Evolutionary conservation across 2,329 filamentous ascomycete species (phyloP).

Genomic region (Diaporthe amygdali): DNA sequence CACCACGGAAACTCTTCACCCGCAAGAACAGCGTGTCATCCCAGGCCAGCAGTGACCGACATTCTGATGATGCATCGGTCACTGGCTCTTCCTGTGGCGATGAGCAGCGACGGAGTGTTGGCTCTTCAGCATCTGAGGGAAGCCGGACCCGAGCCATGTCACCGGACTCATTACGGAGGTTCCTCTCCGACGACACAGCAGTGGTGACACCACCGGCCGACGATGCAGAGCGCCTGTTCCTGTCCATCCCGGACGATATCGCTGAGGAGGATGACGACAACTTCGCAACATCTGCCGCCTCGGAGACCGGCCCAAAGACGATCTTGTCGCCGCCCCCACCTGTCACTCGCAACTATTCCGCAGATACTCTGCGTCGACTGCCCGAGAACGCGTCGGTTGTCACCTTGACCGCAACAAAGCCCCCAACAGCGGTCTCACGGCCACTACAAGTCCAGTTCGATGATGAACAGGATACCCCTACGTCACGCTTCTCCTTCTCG

Average conservation of each 20-base stretch:
- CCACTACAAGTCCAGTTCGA: constrained; percentile 24
- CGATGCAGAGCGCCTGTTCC: constrained; percentile 39
- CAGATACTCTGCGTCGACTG: constrained; percentile 28
- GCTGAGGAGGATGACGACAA: constrained; percentile 62
- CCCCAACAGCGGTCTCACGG: constrained; percentile 20
- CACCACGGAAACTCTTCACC: constrained; percentile 53
- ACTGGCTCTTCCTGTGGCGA: constrained; percentile 32
- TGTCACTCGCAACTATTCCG: constrained; percentile 44
- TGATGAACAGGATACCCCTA: constrained; percentile 32
- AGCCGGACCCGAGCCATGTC: constrained; percentile 58
- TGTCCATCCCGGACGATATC: constrained; percentile 52
- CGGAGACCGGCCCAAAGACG: constrained; percentile 51
- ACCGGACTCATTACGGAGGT: constrained; percentile 58
- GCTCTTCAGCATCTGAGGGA: constrained; percentile 43
- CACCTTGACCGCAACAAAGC: constrained; percentile 18
- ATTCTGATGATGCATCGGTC: constrained; percentile 34
- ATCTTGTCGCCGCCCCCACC: constrained; percentile 58
- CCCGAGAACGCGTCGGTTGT: constrained; percentile 28
- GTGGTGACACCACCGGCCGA: constrained; percentile 36
- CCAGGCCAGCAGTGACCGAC: constrained; percentile 39
- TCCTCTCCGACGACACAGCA: constrained; percentile 53
- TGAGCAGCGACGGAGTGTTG: constrained; percentile 37
- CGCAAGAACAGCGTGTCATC: constrained; percentile 43
- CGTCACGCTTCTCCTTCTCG: constrained; percentile 35
- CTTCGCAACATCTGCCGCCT: constrained; percentile 59